Evolutionary conservation across 805 yeast genomes (phyloP).

Genomic region (Yarrowia bubula): DNA sequence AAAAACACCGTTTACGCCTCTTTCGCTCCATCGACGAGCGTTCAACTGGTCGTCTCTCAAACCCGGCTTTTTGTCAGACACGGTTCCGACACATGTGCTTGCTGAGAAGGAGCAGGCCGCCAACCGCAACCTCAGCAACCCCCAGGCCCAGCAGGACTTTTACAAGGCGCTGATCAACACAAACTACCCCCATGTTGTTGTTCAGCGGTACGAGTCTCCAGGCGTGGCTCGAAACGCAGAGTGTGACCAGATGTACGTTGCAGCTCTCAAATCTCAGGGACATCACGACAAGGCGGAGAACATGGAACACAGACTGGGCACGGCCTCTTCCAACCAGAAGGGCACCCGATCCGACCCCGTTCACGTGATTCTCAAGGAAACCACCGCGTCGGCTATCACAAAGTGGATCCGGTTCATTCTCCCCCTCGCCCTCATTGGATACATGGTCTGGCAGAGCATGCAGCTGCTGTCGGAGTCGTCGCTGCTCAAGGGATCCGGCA

Average conservation of each 20-base stretch:
- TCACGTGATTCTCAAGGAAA: slow-evolving; percentile 89
- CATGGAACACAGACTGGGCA: slow-evolving; percentile 37
- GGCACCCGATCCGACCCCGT: slow-evolving; percentile 65
- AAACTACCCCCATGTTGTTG: slow-evolving; percentile 93
- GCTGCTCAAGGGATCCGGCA: slow-evolving; percentile 54
- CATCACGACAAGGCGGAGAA: slow-evolving; percentile 74
- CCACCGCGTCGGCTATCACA: slow-evolving; percentile 70
- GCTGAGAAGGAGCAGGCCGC: slow-evolving; percentile 82
- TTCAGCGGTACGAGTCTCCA: slow-evolving; percentile 89
- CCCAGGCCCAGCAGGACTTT: slow-evolving; percentile 77
- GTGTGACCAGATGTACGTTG: slow-evolving; percentile 73
- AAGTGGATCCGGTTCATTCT: slow-evolving; percentile 88
- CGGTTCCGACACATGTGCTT: slow-evolving; percentile 35
- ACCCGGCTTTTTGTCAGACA: slow-evolving; percentile 18
- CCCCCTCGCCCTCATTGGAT: slow-evolving; percentile 74
- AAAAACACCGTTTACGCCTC: too few species aligned
- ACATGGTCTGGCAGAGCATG: slow-evolving; percentile 76
- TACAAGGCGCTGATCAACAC: slow-evolving; percentile 70
- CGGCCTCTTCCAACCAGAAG: slow-evolving; percentile 15
- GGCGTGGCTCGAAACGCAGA: slow-evolving; percentile 84
- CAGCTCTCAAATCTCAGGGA: slow-evolving; percentile 77
- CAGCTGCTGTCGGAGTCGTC: slow-evolving; percentile 79
- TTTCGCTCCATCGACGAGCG: not conserved
- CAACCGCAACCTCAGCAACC: slow-evolving; percentile 65
- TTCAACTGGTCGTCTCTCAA: slow-evolving; percentile 18